Evolutionary conservation across 148 eudicot genomes (phyloP), one percentile per base, ranked within the genome.

Genomic region (Suaeda aralocaspica): DNA sequence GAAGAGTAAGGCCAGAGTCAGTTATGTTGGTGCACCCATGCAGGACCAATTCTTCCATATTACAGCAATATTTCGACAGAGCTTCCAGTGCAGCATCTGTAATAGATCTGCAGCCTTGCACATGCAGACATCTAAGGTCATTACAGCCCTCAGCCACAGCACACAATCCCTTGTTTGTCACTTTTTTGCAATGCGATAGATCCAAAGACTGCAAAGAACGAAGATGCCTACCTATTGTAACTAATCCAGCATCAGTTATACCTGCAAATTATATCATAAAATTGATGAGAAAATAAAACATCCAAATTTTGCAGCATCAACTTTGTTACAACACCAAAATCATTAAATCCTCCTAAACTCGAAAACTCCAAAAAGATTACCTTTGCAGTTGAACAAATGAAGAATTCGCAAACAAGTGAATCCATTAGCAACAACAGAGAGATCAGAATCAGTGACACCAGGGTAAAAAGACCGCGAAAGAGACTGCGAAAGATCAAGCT

Each of bases 401-500:
- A 95, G 90, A 19, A 73, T 19, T 3, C 88, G 83, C 70, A 89
- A 78, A 70, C 81, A 74, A 30, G 86, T 59, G 75, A 95, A 95
- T 8, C 86, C 78, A 48, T 74, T 22, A 28, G 96, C 87, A 33
- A 91, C 78, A 21, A 89, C 96, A 19, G 85, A 64, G 22, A 95
- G 90, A 73, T 95, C 97, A 8, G 88, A 80, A 48, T 95, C 97
- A 30, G 89, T 86, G 28, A 95, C 93, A 10, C 97, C 99, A 0
- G 98, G 98, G 33, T 72, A 86, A 70, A 86, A 95, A 16, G 97
- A 95, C 2, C 99, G 71, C 0, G 91, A 84, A 0, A 73, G 67
- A 18, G 88, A 89, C 81, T 94, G 99, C 0, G 93, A 84, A 2
- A 91, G 83, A 65, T 94, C 91, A 5, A 94, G 91, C 30, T 91